Conservation (phyloP, 768 basidiomycete genomes). For the Rhizopogon sp. region DNA sequence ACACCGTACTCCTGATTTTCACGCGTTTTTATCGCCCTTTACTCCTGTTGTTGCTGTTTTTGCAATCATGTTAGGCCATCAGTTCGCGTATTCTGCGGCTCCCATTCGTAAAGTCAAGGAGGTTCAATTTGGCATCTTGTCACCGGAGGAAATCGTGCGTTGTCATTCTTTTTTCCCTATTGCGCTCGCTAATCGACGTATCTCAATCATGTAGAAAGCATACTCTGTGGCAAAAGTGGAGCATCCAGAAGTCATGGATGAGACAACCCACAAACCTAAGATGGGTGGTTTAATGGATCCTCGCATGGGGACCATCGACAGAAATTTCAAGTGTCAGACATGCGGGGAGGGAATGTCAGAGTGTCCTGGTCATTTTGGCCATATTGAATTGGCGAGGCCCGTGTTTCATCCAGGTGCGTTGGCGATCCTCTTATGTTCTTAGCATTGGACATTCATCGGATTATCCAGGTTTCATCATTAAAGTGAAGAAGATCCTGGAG, state of each 20-base stretch:
- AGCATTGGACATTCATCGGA: conserved; percentile 4
- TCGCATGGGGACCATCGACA: conserved; percentile 95
- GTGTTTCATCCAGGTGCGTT: conserved; percentile 91
- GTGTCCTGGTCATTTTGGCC: conserved; percentile 98
- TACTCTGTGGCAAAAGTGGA: conserved; percentile 98
- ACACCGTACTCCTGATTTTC: conserved; percentile 1
- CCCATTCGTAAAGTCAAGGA: conserved; percentile 95
- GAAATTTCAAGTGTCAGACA: conserved; percentile 98
- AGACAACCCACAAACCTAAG: conserved; percentile 85
- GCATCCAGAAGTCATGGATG: conserved; percentile 98
- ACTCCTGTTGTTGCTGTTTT: conserved; percentile 1
- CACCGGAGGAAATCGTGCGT: conserved; percentile 94
- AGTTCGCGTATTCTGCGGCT: conserved; percentile 89
- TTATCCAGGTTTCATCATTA: conserved; percentile 81
- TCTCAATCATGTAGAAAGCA: conserved; percentile 70
- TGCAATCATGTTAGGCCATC: conserved; percentile 73
- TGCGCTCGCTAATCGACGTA: conserved; percentile 5
- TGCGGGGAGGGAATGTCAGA: conserved; percentile 99
- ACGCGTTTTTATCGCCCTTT: conserved; percentile 12
- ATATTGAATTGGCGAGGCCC: conserved; percentile 95
- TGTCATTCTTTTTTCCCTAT: neutral
- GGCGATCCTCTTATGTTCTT: neutral
- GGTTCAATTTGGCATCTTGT: conserved; percentile 98
- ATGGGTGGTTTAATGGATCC: conserved; percentile 96
- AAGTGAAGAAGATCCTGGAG: conserved; percentile 99